These are phyloP conservation scores for Paraphaeosphaeria sporulosa DNA, from an alignment of 2,329 filamentous ascomycete genomes.

Conservation along the genomic window DNA sequence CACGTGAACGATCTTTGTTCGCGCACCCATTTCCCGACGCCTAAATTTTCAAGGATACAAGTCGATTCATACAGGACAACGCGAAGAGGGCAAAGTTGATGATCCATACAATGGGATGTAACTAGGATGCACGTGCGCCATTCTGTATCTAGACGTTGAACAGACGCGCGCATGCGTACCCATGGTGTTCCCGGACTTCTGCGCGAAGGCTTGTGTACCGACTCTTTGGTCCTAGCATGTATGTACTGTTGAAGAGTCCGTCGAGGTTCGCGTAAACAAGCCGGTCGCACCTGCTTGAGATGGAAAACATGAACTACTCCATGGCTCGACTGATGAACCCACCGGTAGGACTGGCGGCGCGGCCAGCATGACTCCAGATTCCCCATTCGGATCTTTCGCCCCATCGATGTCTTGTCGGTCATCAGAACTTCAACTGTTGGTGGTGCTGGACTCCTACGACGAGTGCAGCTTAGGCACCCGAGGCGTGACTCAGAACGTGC, in stretches of 20 bases:
- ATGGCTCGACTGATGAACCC: too few relatives aligned
- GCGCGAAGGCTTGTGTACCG: too few relatives aligned
- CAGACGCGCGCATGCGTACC: too few relatives aligned
- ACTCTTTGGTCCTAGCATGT: too few relatives aligned
- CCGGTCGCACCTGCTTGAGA: too few relatives aligned
- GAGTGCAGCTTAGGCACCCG: not conserved
- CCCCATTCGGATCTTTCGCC: not conserved
- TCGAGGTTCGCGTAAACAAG: too few relatives aligned
- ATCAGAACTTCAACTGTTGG: not conserved
- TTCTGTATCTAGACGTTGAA: not conserved
- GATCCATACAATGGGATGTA: too few relatives aligned
- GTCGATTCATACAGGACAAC: not conserved
- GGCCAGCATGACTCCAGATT: too few relatives aligned
- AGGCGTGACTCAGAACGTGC: slow-evolving; percentile 7
- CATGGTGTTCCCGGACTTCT: too few relatives aligned
- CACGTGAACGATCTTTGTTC: not conserved
- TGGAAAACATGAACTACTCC: too few relatives aligned
- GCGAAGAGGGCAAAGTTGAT: not conserved
- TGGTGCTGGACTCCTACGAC: not conserved
- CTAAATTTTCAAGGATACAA: not conserved
- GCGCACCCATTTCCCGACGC: not conserved
- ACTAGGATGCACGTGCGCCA: not conserved
- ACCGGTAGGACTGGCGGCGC: too few relatives aligned
- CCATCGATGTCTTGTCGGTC: not conserved
- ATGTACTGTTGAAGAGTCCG: too few relatives aligned